Base-by-base conservation (phyloP, 331 rosid species). In the Dryas integrifolia region DNA sequence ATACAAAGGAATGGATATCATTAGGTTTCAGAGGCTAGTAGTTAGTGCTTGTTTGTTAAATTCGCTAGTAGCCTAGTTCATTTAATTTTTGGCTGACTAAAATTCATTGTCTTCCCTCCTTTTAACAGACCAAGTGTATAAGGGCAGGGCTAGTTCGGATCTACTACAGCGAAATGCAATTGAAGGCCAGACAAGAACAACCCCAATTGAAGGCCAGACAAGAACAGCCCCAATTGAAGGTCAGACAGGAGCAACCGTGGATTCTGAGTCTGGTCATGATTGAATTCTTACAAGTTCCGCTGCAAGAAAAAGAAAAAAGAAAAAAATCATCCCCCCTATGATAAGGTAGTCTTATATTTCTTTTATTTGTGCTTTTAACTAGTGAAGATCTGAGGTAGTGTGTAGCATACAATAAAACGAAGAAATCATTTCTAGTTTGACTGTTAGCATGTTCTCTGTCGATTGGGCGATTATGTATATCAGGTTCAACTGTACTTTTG, bases 171-270 rank as follows among this genome's bases (percentile, higher is more conserved):
- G 3, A 59, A 45, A 70, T 70, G 76, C 83, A 65, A 78, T 86
- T 14, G 95, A 88, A 69, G 87, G 78, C 24, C 82, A 69, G 15
- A 21, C 77, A 38, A 76, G 66, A 6, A 52, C 70, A 21, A 47
- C 69, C 55, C 35, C 84, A 44, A 76, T 86, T 13, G 96, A 89
- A 72, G 88, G 76, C 38, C 84, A 72, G 39, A 15, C 73, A 30
- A 79, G 70, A 7, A 40, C 72, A 18, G 43, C 69, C 50, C 41
- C 84, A 44, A 76, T 86, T 13, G 96, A 89, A 72, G 88, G 76
- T 26, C 84, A 72, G 39, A 15, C 73, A 30, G 77, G 70, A 7
- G 35, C 72, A 18, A 48, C 69, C 50, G 35, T 86, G 1, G 84
- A 69, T 53, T 18, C 79, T 0, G 88, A 78, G 69, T 67, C 90